Evolutionary conservation across 208 protist genomes (phyloP), one percentile per base, ranked within the genome.

Genomic region (Lotmaria passim): DNA sequence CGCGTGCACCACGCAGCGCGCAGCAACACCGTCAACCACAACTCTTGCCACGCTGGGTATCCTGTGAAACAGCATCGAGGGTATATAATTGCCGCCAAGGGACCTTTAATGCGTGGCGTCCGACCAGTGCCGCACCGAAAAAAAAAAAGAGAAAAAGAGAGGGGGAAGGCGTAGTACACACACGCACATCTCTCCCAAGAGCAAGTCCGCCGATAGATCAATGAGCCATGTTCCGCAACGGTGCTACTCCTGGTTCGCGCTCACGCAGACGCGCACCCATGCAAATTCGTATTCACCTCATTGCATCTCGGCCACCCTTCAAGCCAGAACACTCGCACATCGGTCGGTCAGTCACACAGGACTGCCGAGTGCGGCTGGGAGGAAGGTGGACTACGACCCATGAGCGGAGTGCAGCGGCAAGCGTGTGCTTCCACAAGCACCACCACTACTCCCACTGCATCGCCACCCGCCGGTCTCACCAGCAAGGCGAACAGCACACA

Each of bases 21-120:
- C 31, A 70, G n/a, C 7, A 14, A 31, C 30, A n/a, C 51, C 24
- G 0, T 6, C 51, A 30, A 12, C 21, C 5, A 6, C 51, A 39
- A 34, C 19, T 80, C 71, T 84, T 48, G 69, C 75, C 70, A 39
- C 65, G 71, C 48, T 78, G 68, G 66, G 69, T 84, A 77, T 82
- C 62, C 60, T 73, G 30, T 75, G 62, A 57, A 85, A 69, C 64
- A 56, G 65, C 66, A 78, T 44, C 41, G 69, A 77, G 38, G 34
- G 33, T 52, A 56, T 73, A 76, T 78, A 81, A 50, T 57, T 52
- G 73, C 63, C 70, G 60, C 73, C 63, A 80, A 81, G 75, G 64
- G 65, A 69, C 58, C 80, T 77, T 73, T 31, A 62, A 44, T 24
- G 47, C 60, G 56, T 59, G 60, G 51, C 55, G 55, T 38, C 0